Evolutionary conservation across 192 early-diverging fungal species (phyloP), one percentile per base, ranked within the genome.

Genomic region (Rhizophagus clarus): DNA sequence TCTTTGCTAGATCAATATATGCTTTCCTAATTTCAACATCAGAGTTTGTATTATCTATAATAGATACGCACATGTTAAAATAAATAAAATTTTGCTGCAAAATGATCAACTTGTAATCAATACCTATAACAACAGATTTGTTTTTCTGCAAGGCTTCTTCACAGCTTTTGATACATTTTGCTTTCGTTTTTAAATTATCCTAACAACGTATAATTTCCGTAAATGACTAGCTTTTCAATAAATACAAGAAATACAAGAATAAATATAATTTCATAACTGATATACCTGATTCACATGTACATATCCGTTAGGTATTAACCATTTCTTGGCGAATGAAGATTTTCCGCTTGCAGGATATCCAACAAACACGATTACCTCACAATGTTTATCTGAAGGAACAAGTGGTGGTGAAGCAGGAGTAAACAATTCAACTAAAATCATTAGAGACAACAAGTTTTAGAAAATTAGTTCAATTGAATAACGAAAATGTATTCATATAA

Each of bases 331-430:
- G 88, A 96, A 95, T 2, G 88, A 90, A 0, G 92, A 91, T 82
- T 97, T 98, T 26, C 97, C 97, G 24, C 89, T 90, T 0, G 94
- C 97, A 2, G 96, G 96, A 14, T 88, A 89, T 1, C 97, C 97
- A 73, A 95, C 93, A 20, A 93, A 88, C 0, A 98, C 72, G 22
- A 97, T 84, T 61, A 96, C 31, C 81, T 94, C 90, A n/a, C 60
- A 77, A 56, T 75, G 82, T 29, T 70, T 70, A 40, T 78, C 79
- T 32, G 47, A 79, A 51, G 74, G 62, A 15, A 84, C 32, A n/a
- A 87, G 76, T 14, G 81, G 75, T 49, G 78, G 67, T 70, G 76
- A 76, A 42, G 80, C 61, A 4, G 85, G 85, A 8, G 83, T 83
- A 34, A 87, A 88, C 15, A 87, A 56, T 0, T 83, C 74, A 28